Evolutionary conservation across 2,329 filamentous ascomycete genomes (phyloP), one percentile per base, ranked within the genome.

Genomic region (Cercospora berteroae): DNA sequence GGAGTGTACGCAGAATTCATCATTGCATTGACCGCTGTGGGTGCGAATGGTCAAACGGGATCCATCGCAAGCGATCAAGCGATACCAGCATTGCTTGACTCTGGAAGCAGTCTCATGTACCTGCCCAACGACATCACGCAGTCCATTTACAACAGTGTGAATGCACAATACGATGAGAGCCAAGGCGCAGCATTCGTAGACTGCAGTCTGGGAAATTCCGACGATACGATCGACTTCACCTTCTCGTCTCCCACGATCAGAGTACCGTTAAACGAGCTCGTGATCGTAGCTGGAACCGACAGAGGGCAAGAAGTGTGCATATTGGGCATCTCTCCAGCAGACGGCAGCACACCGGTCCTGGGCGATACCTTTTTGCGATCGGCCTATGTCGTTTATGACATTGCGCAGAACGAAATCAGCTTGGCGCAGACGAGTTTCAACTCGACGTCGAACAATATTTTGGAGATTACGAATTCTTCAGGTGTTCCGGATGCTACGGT

Each of bases 61-160:
- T 81, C 80, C 10, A 74, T 86, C 64, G 82, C 80, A 65, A 74
- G 74, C 63, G 77, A 82, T 65, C 73, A 81, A 62, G 76, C 77
- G 27, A 76, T 80, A n/a, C 80, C 86, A 4, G 89, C 88, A 2
- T 83, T 93, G 55, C 84, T 94, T 39, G 91, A 94, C 78, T 91
- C 89, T 0, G 91, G 91, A 42, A 90, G 88, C n/a, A 91, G 88
- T 3, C 81, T 92, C 68, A 89, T 85, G 71, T 91, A 91, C 74
- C 80, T 93, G 0, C 91, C 91, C 1, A 82, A 86, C 66, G 83
- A 87, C 61, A 77, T 93, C 55, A 85, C 85, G 4, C 70, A 76
- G 5, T 71, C 71, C 5, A 79, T 84, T 61, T 84, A 81, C 78
- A 67, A 73, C 29, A 71, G 76, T 18, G 78, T 80, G 70, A 75